Base-by-base conservation (phyloP, 2,329 filamentous ascomycete genomes). In the Mycosphaerella sp. region DNA sequence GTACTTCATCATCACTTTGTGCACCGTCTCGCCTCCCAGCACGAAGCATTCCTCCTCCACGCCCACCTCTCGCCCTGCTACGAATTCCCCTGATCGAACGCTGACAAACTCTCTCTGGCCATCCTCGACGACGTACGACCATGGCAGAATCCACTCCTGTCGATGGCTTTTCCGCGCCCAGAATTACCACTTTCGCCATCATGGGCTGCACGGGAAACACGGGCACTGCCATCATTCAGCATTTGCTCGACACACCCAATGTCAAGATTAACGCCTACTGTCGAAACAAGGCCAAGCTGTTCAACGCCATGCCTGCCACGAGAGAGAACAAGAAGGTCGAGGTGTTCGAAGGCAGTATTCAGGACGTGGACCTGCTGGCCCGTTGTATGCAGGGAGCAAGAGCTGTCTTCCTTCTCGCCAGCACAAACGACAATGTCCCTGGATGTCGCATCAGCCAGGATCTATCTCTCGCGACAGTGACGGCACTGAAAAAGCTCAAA, bases 181-280 rank as follows among this genome's bases (percentile, higher is more conserved):
- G 23, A 17, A 52, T 21, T 60, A 62, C 49, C 48, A 59, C 23
- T 40, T 63, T 26, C 53, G 44, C 44, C 6, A 46, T 46, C 29
- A 26, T 63, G 6, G 61, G 61, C 29, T 48, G 55, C 14, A 63
- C 61, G n/a, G 76, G 76, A 6, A 76, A 75, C 56, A 72, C 67
- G 40, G 76, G 76, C 49, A 66, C 59, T 1, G 69, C 72, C 2
- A 64, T 78, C 29, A 67, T 79, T 38, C 45, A 70, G 21, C 66
- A 66, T 38, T 67, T 78, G 1, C 67, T 77, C 4, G 47, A 65
- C 9, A 48, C 50, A 0, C 65, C 69, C 0, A 36, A 68, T 7
- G 60, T 51, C 34, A 56, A 59, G 3, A 65, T 79, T 54, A 59
- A 74, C 52, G 74, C 72, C 17, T 78, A 74, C 64, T 76, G 74